phyloP scores from a whole-genome alignment of 495 filamentous ascomycete genomes.

The Lasiosphaeria miniovina region DNA sequence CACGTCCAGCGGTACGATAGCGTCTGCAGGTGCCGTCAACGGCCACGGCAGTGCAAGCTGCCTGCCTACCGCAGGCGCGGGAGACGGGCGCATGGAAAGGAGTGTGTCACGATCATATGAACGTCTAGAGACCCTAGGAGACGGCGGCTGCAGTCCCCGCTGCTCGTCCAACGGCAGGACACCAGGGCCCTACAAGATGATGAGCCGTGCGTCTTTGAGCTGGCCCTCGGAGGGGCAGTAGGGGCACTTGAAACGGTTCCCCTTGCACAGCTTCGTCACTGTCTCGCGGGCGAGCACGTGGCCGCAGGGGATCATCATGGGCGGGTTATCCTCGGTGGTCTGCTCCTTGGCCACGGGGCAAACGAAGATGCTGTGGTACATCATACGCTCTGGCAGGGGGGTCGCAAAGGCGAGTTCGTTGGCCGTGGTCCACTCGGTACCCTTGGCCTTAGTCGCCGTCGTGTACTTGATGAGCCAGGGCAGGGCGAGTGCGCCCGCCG shows the following conservation, averaged over 20 bases:
- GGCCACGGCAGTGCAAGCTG: too few species aligned
- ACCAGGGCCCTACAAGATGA: slow-evolving; percentile 47
- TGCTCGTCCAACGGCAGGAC: slow-evolving; percentile 10
- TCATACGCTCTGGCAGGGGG: slow-evolving; percentile 76
- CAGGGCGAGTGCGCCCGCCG: slow-evolving; percentile 86
- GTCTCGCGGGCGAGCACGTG: slow-evolving; percentile 90
- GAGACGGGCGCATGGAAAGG: too few species aligned
- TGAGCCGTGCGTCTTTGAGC: slow-evolving; percentile 69
- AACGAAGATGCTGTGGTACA: slow-evolving; percentile 96
- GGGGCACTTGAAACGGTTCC: slow-evolving; percentile 84
- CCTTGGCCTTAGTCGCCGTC: slow-evolving; percentile 76
- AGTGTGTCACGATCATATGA: too few species aligned
- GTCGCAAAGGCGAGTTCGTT: slow-evolving; percentile 93
- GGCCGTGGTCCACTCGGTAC: slow-evolving; percentile 89
- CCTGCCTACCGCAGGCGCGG: too few species aligned
- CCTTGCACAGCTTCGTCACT: slow-evolving; percentile 72
- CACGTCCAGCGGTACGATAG: too few species aligned
- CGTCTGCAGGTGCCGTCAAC: too few species aligned
- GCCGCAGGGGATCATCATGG: slow-evolving; percentile 97
- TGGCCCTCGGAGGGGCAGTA: slow-evolving; percentile 89
- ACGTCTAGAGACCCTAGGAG: neutral
- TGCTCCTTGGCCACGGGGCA: slow-evolving; percentile 97
- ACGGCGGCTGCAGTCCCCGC: neutral
- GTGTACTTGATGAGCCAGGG: slow-evolving; percentile 80
- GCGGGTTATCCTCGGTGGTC: slow-evolving; percentile 86